These are phyloP conservation scores for Phalaenopsis aphrodite DNA, from an alignment of 106 monocot species.

Conservation along the genomic window DNA sequence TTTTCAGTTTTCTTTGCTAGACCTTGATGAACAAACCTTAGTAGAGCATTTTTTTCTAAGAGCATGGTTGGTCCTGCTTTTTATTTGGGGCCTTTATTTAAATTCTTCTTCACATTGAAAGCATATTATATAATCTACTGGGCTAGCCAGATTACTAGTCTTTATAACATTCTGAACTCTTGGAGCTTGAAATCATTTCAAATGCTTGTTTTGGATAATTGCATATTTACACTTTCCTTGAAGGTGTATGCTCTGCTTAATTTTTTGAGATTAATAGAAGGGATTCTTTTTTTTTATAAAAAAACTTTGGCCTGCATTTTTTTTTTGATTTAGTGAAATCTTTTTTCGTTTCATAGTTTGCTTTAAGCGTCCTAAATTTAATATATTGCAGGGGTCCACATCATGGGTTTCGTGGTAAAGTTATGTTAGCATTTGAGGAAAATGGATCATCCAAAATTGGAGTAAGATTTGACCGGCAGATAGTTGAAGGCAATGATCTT, in stretches of 20 bases:
- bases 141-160: neutral
- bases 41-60: neutral
- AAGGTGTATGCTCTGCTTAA: neutral
- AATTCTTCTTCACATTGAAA: neutral
- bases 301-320: neutral
- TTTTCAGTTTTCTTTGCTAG: neutral
- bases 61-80: neutral
- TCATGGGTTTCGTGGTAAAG: conserved; percentile 78
- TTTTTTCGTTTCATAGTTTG: neutral
- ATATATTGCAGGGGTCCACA: conserved; percentile 39
- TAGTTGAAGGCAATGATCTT: conserved; percentile 88
- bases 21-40: neutral
- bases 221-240: neutral
- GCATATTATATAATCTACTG: neutral
- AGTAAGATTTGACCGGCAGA: conserved; percentile 86
- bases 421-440: conserved; percentile 81
- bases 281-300: neutral
- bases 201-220: neutral
- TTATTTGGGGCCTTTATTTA: neutral
- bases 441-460: conserved; percentile 91
- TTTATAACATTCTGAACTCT: neutral
- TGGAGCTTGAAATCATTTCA: neutral
- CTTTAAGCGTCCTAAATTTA: neutral
- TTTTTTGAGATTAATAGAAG: neutral
- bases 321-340: neutral